phyloP scores from a whole-genome alignment of 768 basidiomycete genomes.

The Phaeotremella skinneri region DNA sequence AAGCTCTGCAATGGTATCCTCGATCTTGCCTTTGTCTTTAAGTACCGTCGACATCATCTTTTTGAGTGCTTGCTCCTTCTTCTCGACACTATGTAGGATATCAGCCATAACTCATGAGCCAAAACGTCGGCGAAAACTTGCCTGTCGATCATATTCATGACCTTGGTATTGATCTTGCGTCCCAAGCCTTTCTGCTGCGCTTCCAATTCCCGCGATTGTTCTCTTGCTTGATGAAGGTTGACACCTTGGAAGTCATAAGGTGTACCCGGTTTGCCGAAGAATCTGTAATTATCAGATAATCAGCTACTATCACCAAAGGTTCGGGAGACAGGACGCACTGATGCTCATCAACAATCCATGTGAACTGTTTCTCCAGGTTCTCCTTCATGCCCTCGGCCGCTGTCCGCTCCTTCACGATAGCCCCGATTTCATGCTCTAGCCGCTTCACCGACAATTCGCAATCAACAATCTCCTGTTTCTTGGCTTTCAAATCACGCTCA shows the following conservation, averaged over 20 bases:
- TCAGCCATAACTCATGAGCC: not conserved
- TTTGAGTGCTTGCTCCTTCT: constrained; percentile 78
- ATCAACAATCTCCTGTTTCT: constrained; percentile 68
- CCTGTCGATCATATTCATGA: constrained; percentile 94
- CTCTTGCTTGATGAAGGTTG: constrained; percentile 62
- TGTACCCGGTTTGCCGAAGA: constrained; percentile 77
- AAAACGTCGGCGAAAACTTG: constrained; percentile 52
- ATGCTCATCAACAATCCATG: constrained; percentile 86
- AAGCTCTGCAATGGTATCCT: constrained; percentile 85
- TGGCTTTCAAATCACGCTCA: constrained; percentile 74
- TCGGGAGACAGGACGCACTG: constrained; percentile 59
- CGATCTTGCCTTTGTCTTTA: constrained; percentile 92
- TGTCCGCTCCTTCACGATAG: constrained; percentile 65
- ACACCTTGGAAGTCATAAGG: constrained; percentile 74
- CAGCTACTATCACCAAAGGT: not conserved
- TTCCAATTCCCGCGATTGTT: constrained; percentile 72
- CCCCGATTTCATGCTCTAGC: constrained; percentile 67
- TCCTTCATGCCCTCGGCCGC: constrained; percentile 58
- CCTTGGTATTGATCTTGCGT: constrained; percentile 93
- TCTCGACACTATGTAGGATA: constrained; percentile 69
- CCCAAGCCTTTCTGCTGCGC: constrained; percentile 79
- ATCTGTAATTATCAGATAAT: constrained; percentile 54
- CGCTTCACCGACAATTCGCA: constrained; percentile 65
- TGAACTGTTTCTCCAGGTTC: constrained; percentile 73
- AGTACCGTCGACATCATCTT: constrained; percentile 84